phyloP scores from a whole-genome alignment of 2,329 filamentous ascomycete species.

The Alternaria incomplexa region DNA sequence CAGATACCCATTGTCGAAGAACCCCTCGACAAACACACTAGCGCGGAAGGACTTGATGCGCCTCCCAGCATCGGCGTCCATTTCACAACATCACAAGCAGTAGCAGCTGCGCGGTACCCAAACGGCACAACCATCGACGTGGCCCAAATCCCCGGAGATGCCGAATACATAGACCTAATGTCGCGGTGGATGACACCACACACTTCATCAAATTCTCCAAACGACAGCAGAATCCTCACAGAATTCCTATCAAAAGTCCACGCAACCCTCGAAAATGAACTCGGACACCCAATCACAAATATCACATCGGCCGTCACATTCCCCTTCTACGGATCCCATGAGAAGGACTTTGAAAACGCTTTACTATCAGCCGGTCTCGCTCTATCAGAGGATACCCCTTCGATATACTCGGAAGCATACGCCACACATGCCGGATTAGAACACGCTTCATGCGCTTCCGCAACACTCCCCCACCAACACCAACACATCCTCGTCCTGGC shows the following conservation, averaged over 20 bases:
- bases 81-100: constrained; percentile 35
- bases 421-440: constrained; percentile 6
- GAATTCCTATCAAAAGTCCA: constrained; percentile 23
- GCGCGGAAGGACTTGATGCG: background rate
- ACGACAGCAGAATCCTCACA: constrained; percentile 23
- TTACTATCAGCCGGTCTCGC: constrained; percentile 22
- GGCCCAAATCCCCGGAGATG: constrained; percentile 27
- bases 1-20: constrained; percentile 9
- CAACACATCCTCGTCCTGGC: constrained; percentile 31
- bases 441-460: background rate
- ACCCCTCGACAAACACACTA: background rate
- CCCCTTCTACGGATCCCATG: constrained; percentile 14
- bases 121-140: constrained; percentile 33
- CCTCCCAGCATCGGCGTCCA: constrained; percentile 31
- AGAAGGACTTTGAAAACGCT: constrained; percentile 23
- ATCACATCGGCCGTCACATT: constrained; percentile 24
- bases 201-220: constrained; percentile 2
- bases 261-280: constrained; percentile 19
- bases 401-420: constrained; percentile 17
- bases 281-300: constrained; percentile 14
- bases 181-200: constrained; percentile 24
- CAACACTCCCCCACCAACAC: background rate
- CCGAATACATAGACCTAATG: constrained; percentile 32
- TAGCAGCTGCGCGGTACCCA: constrained; percentile 28
- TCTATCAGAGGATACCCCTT: constrained; percentile 7